Evolutionary conservation across 306 rosid species (phyloP), one percentile per base, ranked within the genome.

Genomic region (Vigna trinervia): DNA sequence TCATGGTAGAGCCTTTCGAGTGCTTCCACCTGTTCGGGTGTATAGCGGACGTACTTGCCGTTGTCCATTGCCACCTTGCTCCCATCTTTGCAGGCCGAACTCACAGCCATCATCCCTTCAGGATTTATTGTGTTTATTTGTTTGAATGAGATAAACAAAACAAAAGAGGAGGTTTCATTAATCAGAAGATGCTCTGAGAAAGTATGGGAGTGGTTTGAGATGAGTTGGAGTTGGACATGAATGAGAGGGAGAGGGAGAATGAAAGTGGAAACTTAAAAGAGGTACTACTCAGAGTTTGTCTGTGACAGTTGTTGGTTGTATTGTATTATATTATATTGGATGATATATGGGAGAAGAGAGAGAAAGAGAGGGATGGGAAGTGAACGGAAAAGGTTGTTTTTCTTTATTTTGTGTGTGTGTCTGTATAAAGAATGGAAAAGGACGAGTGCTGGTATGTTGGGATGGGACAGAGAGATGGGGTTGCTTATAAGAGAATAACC

Each of bases 21-120:
- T 6, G 99, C 97, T 52, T 95, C 99, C 2, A 95, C 99, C 59
- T 95, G 99, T 84, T 95, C 99, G 0, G 99, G 97, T 8, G 99
- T 95, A 88, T 95, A 95, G 22, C 99, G 13, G 6, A 95, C 99
- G 67, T 95, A 95, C 85, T 95, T 95, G n/a, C 99, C 99, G 81
- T 95, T 95, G 69, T 95, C 99, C 97, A 95, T 66, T 64, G 56
- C 78, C 71, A 85, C 43, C 84, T 85, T 95, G 80, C 56, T 86
- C 50, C 90, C 85, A 38, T 94, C 98, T 71, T 89, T 92, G 84
- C 91, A 83, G 19, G 74, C 63, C 1, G 97, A 90, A 53, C 92
- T 88, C 78, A 89, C 95, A 34, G 91, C 92, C 97, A 89, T 89
- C 93, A 92, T 90, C 81, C 82, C 90, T 80, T 65, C 72, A 59